Evolutionary conservation across 371 early-diverging fungal genomes (phyloP), one percentile per base, ranked within the genome.

Genomic region (Sporodiniella umbellata): DNA sequence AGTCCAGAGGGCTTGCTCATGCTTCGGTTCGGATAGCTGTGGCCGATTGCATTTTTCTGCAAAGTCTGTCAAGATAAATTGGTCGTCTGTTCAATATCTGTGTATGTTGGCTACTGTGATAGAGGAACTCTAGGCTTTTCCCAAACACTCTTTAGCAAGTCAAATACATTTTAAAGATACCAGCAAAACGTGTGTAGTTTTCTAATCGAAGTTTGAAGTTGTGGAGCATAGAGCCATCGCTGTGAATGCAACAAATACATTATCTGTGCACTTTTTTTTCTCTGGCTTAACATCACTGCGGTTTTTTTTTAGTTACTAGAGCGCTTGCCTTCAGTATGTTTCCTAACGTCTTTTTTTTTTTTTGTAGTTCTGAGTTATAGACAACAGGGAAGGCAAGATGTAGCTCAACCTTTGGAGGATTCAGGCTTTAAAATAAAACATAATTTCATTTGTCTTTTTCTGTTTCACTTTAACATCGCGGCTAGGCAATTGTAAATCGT

Each of bases 1-100:
- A 51, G 43, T 45, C 57, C 57, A 57, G 42, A 51, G 51, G 15
- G 52, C 48, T 48, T 49, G 43, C 40, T 48, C 49, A 51, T 42
- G 35, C 35, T 53, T 53, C 22, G 45, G 38, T 45, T 51, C 52
- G 42, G 42, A 54, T 38, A 46, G 33, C 42, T 42, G 22, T 42
- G 46, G 15, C 42, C 47, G 8, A 26, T 43, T 54, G 38, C 44
- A 54, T 40, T 54, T 48, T 19, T 19, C 48, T 23, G 37, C 35
- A 43, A 48, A 54, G 28, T 54, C 48, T 23, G 49, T 48, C 35
- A 48, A 47, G 17, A 18, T 47, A 47, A 46, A 53, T 47, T 46
- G 45, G 47, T 40, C 42, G 10, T 30, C 33, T 49, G 40, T 49
- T 49, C 50, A 26, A 46, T 53, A 23, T 46, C 30, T 45, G 54